These are phyloP conservation scores for Xylaria scruposa DNA, from an alignment of 495 filamentous ascomycete genomes.

Conservation along the genomic window DNA sequence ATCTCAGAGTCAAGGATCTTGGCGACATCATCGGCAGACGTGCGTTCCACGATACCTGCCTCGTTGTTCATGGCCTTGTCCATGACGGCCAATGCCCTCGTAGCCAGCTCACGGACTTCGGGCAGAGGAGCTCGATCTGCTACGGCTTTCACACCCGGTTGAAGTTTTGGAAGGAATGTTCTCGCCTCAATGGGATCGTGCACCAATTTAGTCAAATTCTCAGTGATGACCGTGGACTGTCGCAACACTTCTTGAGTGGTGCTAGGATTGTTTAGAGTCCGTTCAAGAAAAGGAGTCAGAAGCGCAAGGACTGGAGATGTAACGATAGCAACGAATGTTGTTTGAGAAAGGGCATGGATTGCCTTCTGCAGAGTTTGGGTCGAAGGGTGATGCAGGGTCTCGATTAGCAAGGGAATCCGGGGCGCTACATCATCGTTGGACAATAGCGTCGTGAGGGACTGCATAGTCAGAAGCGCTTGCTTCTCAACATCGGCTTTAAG, in stretches of 20 bases:
- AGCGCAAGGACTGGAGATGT: constrained; percentile 98
- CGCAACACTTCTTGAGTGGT: constrained; percentile 94
- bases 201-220: constrained; percentile 98
- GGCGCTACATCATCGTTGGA: constrained; percentile 97
- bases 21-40: constrained; percentile 77
- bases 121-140: constrained; percentile 88
- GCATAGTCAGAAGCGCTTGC: constrained; percentile 89
- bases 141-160: constrained; percentile 90
- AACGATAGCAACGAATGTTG: constrained; percentile 97
- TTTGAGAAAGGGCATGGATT: constrained; percentile 95
- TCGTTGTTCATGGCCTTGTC: constrained; percentile 90
- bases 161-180: constrained; percentile 94
- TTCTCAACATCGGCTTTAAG: constrained; percentile 90
- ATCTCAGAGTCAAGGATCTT: constrained; percentile 76
- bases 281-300: constrained; percentile 91
- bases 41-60: constrained; percentile 67
- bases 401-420: constrained; percentile 89
- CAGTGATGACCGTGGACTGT: constrained; percentile 96
- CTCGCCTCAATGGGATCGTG: constrained; percentile 97
- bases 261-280: constrained; percentile 85
- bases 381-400: constrained; percentile 93
- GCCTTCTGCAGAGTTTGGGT: constrained; percentile 89
- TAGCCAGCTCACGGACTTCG: constrained; percentile 90
- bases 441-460: constrained; percentile 83
- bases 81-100: constrained; percentile 83